Evolutionary conservation across 805 yeast species (phyloP).

Genomic region (Yamadazyma takamatsuzukensis): DNA sequence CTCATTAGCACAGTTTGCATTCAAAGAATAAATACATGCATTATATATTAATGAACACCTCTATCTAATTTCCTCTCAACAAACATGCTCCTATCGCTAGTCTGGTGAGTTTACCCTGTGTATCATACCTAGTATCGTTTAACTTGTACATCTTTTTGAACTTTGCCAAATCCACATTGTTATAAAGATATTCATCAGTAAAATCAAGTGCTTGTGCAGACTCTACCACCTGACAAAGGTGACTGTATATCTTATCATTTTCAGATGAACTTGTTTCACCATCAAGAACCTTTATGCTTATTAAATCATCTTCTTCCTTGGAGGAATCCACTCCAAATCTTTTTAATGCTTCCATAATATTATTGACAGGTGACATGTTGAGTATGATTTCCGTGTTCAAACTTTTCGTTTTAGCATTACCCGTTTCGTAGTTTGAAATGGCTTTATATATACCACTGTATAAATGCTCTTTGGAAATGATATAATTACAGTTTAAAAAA

Average conservation of each 20-base stretch:
- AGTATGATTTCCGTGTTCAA: constrained; percentile 71
- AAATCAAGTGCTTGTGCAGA: constrained; percentile 11
- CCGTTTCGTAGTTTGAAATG: constrained; percentile 46
- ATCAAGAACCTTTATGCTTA: constrained; percentile 49
- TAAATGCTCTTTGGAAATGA: constrained; percentile 62
- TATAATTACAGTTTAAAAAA: constrained; percentile 56
- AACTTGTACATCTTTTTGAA: constrained; percentile 36
- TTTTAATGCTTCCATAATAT: constrained; percentile 67
- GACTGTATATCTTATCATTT: constrained; percentile 28
- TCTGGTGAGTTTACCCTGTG: constrained; percentile 31
- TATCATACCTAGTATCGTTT: constrained; percentile 21
- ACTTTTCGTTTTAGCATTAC: constrained; percentile 55
- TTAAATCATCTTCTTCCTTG: constrained; percentile 30
- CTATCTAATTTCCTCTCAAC: constrained; percentile 38
- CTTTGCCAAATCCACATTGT: constrained; percentile 21
- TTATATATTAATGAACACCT: background rate
- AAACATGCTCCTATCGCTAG: constrained; percentile 47
- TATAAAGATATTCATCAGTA: constrained; percentile 21
- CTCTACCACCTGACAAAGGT: constrained; percentile 21
- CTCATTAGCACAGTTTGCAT: constrained; percentile 14
- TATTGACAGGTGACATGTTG: constrained; percentile 65
- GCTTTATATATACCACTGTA: constrained; percentile 59
- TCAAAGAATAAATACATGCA: constrained; percentile 3
- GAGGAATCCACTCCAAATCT: constrained; percentile 64
- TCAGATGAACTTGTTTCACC: constrained; percentile 8